phyloP scores from a whole-genome alignment of 192 early-diverging fungal genomes.

The Coemansia sp. region DNA sequence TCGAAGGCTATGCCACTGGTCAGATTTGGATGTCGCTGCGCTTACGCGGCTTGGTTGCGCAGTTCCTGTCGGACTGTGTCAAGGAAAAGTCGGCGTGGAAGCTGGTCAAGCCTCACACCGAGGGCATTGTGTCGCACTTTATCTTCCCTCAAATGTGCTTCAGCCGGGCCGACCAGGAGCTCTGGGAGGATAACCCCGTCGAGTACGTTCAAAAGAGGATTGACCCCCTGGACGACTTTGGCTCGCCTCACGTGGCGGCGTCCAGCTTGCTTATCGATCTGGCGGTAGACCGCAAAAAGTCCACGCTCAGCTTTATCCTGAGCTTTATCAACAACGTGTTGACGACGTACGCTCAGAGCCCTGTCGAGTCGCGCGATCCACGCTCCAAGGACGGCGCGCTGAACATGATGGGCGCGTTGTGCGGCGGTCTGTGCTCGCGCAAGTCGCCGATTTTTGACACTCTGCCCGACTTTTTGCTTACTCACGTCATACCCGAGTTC shows the following conservation, averaged over 20 bases:
- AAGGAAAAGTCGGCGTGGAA: conserved; percentile 91
- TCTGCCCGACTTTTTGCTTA: conserved; percentile 86
- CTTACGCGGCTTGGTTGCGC: conserved; percentile 69
- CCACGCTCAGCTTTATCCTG: conserved; percentile 81
- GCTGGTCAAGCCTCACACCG: conserved; percentile 84
- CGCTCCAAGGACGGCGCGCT: conserved; percentile 90
- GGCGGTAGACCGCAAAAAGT: conserved; percentile 76
- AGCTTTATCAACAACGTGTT: conserved; percentile 78
- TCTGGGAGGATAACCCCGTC: conserved; percentile 92
- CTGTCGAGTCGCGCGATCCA: conserved; percentile 71
- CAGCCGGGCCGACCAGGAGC: conserved; percentile 77
- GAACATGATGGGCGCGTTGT: conserved; percentile 81
- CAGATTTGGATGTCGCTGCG: conserved; percentile 77
- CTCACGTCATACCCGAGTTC: conserved; percentile 91
- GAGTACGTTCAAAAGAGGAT: conserved; percentile 87
- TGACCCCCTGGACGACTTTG: conserved; percentile 86
- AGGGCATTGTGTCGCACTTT: conserved; percentile 82
- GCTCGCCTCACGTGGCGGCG: conserved; percentile 73
- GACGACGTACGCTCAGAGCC: conserved; percentile 67
- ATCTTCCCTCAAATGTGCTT: conserved; percentile 96
- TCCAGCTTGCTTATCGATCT: conserved; percentile 79
- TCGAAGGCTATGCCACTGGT: conserved; percentile 74
- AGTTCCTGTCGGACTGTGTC: conserved; percentile 83
- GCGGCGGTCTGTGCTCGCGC: conserved; percentile 68
- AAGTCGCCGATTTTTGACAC: conserved; percentile 74